Percentiles rank a stretch among this genome's conserved stretches.
Evolutionary conservation across 371 early-diverging fungal genomes (phyloP).

Genomic region (Dichotomocladium elegans): DNA sequence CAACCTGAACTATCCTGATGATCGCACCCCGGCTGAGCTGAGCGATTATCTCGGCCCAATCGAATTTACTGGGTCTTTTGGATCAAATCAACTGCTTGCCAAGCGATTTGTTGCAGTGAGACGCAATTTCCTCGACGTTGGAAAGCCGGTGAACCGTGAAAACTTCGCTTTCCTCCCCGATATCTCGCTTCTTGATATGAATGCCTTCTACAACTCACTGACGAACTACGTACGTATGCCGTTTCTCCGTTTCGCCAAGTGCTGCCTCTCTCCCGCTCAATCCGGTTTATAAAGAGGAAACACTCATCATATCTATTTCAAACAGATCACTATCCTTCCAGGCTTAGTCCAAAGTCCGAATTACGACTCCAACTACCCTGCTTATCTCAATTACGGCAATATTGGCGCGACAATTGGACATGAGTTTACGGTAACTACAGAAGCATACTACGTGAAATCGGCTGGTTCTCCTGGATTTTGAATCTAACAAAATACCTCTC

Average conservation of each 20-base stretch:
- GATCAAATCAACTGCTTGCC: slow-evolving; percentile 32
- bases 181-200: too few species aligned
- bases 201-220: slow-evolving; percentile 54
- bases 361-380: slow-evolving; percentile 37
- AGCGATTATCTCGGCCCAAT: background rate
- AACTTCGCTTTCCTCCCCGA: slow-evolving; percentile 49
- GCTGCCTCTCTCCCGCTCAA: background rate
- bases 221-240: slow-evolving; percentile 31
- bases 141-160: slow-evolving; percentile 40
- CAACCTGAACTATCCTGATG: slow-evolving; percentile 45
- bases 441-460: too few species aligned
- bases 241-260: too few species aligned
- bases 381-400: slow-evolving; percentile 58
- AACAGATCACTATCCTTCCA: slow-evolving; percentile 55
- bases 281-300: too few species aligned
- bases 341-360: slow-evolving; percentile 57
- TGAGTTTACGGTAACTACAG: slow-evolving; percentile 61
- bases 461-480: slow-evolving; percentile 41
- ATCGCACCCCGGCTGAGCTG: slow-evolving; percentile 41
- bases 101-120: slow-evolving; percentile 13
- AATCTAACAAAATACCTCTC: slow-evolving; percentile 46
- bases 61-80: slow-evolving; percentile 19
- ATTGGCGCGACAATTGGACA: slow-evolving; percentile 61
- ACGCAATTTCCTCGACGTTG: slow-evolving; percentile 20
- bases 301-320: background rate